Conservation (phyloP, 2,329 filamentous ascomycete species). For the Xylogone sp. region DNA sequence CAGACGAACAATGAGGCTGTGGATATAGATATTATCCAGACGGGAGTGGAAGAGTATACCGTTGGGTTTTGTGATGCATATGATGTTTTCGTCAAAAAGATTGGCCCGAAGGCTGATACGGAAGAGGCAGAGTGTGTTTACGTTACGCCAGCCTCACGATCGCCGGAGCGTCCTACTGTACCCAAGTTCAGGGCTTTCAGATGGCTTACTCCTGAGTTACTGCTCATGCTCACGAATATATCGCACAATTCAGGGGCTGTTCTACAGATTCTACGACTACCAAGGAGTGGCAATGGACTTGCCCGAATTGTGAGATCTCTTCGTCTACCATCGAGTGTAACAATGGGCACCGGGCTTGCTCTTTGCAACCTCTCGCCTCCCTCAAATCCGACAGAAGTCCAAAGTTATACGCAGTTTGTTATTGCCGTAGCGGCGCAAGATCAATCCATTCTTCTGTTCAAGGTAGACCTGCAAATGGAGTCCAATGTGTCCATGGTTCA, state of each 20-base stretch:
- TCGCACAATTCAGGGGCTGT: constrained; percentile 55
- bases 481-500: constrained; percentile 45
- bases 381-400: constrained; percentile 41
- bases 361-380: constrained; percentile 63
- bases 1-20: constrained; percentile 55
- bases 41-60: constrained; percentile 58
- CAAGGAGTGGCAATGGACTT: constrained; percentile 24
- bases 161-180: constrained; percentile 37
- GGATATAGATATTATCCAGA: constrained; percentile 68
- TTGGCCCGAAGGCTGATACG: constrained; percentile 32
- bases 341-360: constrained; percentile 74
- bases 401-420: constrained; percentile 70
- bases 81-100: constrained; percentile 58
- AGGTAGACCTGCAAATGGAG: constrained; percentile 62
- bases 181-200: constrained; percentile 55
- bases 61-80: constrained; percentile 77
- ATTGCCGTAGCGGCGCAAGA: constrained; percentile 80
- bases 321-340: constrained; percentile 63
- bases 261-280: constrained; percentile 49
- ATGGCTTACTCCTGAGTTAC: constrained; percentile 54
- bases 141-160: constrained; percentile 45
- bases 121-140: constrained; percentile 50
- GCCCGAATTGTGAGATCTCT: constrained; percentile 49
- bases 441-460: constrained; percentile 73
- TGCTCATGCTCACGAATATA: constrained; percentile 55